phyloP scores from a whole-genome alignment of 805 yeast species.

The Myxozyma monticola region DNA sequence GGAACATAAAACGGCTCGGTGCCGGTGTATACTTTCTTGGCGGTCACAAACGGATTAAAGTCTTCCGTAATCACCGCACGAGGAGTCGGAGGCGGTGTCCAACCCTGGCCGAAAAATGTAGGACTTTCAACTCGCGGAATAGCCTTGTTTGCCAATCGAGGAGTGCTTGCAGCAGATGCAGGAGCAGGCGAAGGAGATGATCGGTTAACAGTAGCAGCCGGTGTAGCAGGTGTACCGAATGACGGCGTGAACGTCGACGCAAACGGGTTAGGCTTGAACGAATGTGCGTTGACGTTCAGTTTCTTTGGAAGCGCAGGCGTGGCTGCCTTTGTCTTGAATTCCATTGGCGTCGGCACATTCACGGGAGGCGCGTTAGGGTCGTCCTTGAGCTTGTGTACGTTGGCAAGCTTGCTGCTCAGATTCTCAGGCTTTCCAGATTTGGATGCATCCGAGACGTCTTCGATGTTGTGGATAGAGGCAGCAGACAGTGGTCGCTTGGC shows the following conservation, averaged over 20 bases:
- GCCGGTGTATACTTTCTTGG: constrained; percentile 20
- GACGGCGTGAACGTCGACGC: constrained; percentile 66
- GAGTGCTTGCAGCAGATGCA: constrained; percentile 12
- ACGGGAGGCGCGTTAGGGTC: constrained; percentile 4
- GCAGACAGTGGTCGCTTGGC: constrained; percentile 28
- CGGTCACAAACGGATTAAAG: constrained; percentile 27
- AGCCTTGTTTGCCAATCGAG: constrained; percentile 10
- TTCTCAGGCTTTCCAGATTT: constrained; percentile 20
- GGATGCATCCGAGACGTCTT: constrained; percentile 10
- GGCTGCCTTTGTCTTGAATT: constrained; percentile 14
- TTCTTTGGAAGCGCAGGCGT: constrained; percentile 41
- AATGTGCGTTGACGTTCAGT: constrained; percentile 58
- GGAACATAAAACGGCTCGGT: constrained; percentile 14
- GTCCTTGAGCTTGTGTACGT: constrained; percentile 10
- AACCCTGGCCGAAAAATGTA: constrained; percentile 17
- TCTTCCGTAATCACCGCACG: constrained; percentile 14
- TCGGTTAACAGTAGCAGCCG: constrained; percentile 4
- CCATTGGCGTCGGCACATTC: constrained; percentile 18
- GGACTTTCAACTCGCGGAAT: constrained; percentile 18
- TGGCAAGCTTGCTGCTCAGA: constrained; percentile 14
- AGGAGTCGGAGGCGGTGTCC: constrained; percentile 7
- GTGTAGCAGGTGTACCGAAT: constrained; percentile 10
- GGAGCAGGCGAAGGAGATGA: constrained; percentile 13
- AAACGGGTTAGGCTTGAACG: constrained; percentile 68
- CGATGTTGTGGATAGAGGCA: constrained; percentile 26